Base-by-base conservation (phyloP, 2,329 filamentous ascomycete genomes). In the Penicillium sp. region DNA sequence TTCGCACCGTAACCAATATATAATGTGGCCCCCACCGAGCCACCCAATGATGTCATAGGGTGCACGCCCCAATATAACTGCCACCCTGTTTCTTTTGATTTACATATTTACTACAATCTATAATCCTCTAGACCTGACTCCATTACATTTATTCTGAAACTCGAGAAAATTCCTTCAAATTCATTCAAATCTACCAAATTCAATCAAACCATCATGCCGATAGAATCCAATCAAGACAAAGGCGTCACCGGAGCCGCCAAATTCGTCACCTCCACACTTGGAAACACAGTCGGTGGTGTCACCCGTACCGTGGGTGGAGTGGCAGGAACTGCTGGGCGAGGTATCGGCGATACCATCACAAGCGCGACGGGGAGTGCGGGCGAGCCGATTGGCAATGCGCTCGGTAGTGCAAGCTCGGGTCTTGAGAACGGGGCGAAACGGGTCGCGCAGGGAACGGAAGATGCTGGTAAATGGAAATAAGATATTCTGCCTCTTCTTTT, bases 251-350 rank as follows among this genome's bases (percentile, higher is more conserved):
- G 79, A 49, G 80, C 81, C 55, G 77, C 82, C 54, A 83, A 82
- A 62, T 82, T 82, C 63, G 81, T 83, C 49, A 84, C 81, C 6
- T 82, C 79, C 1, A 83, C 82, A 1, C 70, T 83, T 27, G 82
- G 83, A 49, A 85, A 85, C 67, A 79, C 79, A 0, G 78, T 79
- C 41, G 82, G 81, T n/a, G 82, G 82, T 36, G 70, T 83, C 19
- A 77, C 80, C 7, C 79, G 80, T 58, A 84, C 81, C 2, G 74
- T 81, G 3, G 82, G 82, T 15, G 80, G 81, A 31, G 76, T 84
- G 2, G 79, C 83, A 15, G 83, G 83, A 49, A 83, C 83, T 0
- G 82, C 82, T 1, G 80, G 81, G n/a, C 79, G 82, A 12, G 84
- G 84, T 6, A 48, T 87, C 2, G 83, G 83, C 38, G 77, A 85